These are phyloP conservation scores for Penicillium coprophilum DNA, from an alignment of 495 filamentous ascomycete genomes.

Conservation along the genomic window DNA sequence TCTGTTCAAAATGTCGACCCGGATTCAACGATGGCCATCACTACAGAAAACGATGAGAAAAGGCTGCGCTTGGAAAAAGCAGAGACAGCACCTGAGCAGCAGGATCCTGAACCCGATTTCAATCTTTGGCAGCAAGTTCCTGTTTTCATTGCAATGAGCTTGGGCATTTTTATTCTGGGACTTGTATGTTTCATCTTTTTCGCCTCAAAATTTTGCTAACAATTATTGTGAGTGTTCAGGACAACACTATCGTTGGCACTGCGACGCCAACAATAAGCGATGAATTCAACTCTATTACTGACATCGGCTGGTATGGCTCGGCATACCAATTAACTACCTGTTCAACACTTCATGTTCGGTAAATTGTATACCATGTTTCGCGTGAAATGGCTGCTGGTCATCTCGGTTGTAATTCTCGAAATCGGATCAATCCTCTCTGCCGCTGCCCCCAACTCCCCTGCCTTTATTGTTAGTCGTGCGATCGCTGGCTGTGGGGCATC, in stretches of 20 bases:
- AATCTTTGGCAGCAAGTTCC: no score
- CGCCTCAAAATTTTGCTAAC: background rate
- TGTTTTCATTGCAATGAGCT: background rate
- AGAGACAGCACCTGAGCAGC: no score
- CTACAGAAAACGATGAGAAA: no score
- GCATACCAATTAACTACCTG: no score
- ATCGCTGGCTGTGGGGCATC: background rate
- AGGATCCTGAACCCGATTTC: no score
- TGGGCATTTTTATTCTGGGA: no score
- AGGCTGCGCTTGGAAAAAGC: no score
- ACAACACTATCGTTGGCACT: background rate
- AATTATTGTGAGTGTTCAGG: background rate
- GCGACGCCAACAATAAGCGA: constrained; percentile 52
- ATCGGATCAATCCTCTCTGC: background rate
- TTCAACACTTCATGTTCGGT: no score
- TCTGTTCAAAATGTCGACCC: no score
- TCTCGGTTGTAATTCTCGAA: background rate
- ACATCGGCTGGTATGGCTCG: constrained; percentile 65
- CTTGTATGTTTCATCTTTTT: no score
- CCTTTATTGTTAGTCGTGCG: background rate
- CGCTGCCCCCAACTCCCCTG: background rate
- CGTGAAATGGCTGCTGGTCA: background rate
- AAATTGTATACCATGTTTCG: no score
- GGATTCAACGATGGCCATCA: no score
- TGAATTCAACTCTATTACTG: constrained; percentile 60